Base-by-base conservation (phyloP, 805 yeast genomes). In the Myxozyma vanderwaltii region DNA sequence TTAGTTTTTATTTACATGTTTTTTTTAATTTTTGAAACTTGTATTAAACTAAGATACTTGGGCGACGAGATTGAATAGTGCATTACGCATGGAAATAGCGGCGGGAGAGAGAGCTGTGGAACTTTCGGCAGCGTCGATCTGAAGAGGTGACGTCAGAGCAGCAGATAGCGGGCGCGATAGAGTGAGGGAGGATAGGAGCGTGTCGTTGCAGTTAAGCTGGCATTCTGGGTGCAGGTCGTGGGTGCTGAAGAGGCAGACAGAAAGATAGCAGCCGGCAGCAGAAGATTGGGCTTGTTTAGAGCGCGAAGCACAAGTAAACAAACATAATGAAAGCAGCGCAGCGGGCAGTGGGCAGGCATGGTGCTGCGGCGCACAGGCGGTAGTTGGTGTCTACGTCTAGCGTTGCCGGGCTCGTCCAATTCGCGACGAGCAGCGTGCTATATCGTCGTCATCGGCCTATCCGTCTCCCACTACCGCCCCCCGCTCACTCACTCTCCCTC, bases 1-100 rank as follows among this genome's bases (percentile, higher is more conserved):
- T n/a, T n/a, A n/a, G n/a, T n/a, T n/a, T n/a, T 70, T 69, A 29
- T 48, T 53, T 52, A 57, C 50, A 29, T 24, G 26, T 45, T 46
- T 5, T 48, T 56, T 24, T 41, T 44, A 38, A 38, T 38, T 38
- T 38, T 38, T 38, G n/a, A 5, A 17, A 23, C 13, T 41, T 41
- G 24, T 13, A 26, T 23, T 17, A 39, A n/a, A n/a, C n/a, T n/a
- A n/a, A n/a, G n/a, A n/a, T n/a, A n/a, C n/a, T n/a, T n/a, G n/a
- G n/a, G n/a, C n/a, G n/a, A n/a, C n/a, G 21, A 5, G n/a, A 4
- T 13, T 6, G 35, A 27, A 4, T 15, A n/a, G 39, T 15, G 8
- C 5, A 27, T 15, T 10, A 23, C n/a, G 36, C 15, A 27, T 3
- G 31, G n/a, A 19, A 21, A 12, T 17, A 29, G 21, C 17, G 35